Evolutionary conservation across 495 filamentous ascomycete genomes (phyloP).

Genomic region (Aspergillus coremiiformis): DNA sequence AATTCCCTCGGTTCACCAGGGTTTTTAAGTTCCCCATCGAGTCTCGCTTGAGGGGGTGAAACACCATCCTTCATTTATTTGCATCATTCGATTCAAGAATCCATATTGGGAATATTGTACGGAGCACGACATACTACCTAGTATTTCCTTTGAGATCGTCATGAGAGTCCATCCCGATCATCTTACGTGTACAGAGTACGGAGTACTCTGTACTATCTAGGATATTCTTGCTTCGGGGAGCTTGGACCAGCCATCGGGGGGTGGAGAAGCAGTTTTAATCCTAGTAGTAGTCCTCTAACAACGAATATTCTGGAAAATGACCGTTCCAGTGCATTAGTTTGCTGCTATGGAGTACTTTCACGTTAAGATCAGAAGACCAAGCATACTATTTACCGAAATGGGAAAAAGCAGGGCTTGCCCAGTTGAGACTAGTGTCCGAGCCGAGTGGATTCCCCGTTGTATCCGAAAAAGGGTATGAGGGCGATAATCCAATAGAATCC

Average conservation of each 20-base stretch:
- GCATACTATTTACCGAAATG: neutral
- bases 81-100: no score
- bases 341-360: conserved; percentile 1
- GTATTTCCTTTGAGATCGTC: no score
- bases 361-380: neutral
- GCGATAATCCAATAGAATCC: neutral
- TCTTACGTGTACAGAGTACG: no score
- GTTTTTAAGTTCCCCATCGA: no score
- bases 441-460: conserved; percentile 5
- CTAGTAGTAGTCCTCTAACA: no score
- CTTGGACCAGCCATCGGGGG: neutral
- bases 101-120: no score
- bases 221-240: neutral
- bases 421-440: neutral
- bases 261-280: neutral
- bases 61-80: no score
- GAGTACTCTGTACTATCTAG: no score
- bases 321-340: no score
- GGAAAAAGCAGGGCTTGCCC: conserved; percentile 2
- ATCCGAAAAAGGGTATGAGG: conserved; percentile 17
- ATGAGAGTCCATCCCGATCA: no score
- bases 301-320: neutral
- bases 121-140: no score
- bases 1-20: neutral
- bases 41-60: no score